Conservation (phyloP, 1,284 basidiomycete genomes). For the Laetiporus sulphureus region DNA sequence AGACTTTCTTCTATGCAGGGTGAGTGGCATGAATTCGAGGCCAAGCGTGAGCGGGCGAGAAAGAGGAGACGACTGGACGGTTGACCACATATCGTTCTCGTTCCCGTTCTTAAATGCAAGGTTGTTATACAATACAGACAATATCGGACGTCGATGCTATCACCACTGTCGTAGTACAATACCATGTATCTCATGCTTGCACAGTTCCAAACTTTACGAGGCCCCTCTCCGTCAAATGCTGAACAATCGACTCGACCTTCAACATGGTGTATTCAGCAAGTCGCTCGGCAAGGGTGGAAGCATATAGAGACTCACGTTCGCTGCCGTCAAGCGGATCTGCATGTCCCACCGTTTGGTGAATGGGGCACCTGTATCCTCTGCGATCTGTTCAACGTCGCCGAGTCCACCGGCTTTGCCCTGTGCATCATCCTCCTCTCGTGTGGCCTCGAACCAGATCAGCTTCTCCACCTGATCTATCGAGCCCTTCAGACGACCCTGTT, state of each 20-base stretch:
- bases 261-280: not conserved
- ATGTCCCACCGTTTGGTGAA: conserved; percentile 91
- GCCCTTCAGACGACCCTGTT: conserved; percentile 86
- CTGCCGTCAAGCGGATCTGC: conserved; percentile 79
- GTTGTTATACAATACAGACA: conserved; percentile 21
- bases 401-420: conserved; percentile 90
- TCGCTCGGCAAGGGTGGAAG: not conserved
- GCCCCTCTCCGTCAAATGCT: conserved; percentile 66
- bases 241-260: conserved; percentile 77
- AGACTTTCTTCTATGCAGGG: conserved; percentile 76
- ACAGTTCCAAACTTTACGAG: conserved; percentile 39
- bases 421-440: conserved; percentile 78
- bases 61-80: conserved; percentile 54
- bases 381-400: conserved; percentile 76
- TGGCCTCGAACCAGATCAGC: conserved; percentile 86
- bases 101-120: conserved; percentile 11
- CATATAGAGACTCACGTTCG: conserved; percentile 53
- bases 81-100: conserved; percentile 9
- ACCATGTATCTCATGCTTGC: conserved; percentile 20
- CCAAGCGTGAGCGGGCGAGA: conserved; percentile 78
- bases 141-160: conserved; percentile 16
- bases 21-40: conserved; percentile 94
- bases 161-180: conserved; percentile 15
- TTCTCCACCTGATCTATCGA: conserved; percentile 93
- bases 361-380: conserved; percentile 81